Base-by-base conservation (phyloP, 2,329 filamentous ascomycete species). In the Colletotrichum graminicola region DNA sequence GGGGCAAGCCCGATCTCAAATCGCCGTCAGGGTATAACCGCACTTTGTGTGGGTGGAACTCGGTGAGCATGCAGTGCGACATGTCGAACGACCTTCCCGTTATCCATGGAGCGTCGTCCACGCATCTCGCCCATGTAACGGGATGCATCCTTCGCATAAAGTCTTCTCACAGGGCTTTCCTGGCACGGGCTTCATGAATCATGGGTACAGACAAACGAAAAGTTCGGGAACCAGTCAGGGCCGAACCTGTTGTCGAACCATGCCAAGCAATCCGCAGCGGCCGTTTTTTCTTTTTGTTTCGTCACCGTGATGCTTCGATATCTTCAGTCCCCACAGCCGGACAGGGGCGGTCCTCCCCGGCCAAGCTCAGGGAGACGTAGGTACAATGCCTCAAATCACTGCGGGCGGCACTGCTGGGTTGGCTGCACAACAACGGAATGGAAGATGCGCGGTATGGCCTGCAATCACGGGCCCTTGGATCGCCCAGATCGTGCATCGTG, bases 301-400 rank as follows among this genome's bases (percentile, higher is more conserved):
- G 60, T 62, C 60, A 62, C 60, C 23, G 60, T 62, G 60, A 62
- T 62, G 60, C 47, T 54, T 62, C 23, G n/a, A 54, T n/a, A 2
- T 41, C 23, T 7, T 29, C 47, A 26, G 2, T 11, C 60, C n/a
- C 21, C 34, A 29, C 60, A 29, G n/a, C 16, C 18, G 18, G 34
- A 54, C 60, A 62, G 23, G 47, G 60, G 45, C 34, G n/a, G 14
- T 39, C 52, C 23, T 10, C 32, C 36, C 23, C 29, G n/a, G n/a
- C 23, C n/a, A 16, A 41, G 21, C n/a, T n/a, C 12, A 23, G 23
- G 39, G 29, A 39, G 7, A 10, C 45, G 26, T 23, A 10, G 34
- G 26, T 23, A 23, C 18, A 11, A 51, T 55, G 32, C 32, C 52
- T 55, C 32, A 39, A 39, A 39, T 10, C 2, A 16, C 5, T 23